phyloP scores from a whole-genome alignment of 805 yeast genomes.

The Saccharomycopsis guyanensis region DNA sequence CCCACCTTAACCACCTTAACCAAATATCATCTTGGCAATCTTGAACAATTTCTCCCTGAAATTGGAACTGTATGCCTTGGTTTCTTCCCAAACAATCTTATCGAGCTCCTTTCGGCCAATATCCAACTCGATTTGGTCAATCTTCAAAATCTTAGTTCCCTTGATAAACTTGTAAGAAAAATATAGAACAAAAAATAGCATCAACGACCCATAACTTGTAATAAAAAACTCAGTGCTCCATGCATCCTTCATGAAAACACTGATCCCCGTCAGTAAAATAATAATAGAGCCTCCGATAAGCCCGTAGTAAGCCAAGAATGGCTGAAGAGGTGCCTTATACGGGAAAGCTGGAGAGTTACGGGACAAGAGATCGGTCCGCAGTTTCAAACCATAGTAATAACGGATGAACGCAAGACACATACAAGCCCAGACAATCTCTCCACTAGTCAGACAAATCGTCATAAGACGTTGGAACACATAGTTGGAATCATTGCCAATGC shows the following conservation, averaged over 20 bases:
- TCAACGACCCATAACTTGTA: conserved; percentile 55
- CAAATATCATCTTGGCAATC: conserved; percentile 5
- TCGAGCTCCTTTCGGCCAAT: conserved; percentile 82
- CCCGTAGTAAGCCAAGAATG: conserved; percentile 59
- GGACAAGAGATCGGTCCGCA: conserved; percentile 47
- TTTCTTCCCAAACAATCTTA: conserved; percentile 74
- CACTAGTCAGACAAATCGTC: conserved; percentile 53
- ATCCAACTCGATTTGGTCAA: conserved; percentile 74
- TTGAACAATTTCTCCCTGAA: conserved; percentile 25
- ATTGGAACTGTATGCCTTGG: conserved; percentile 33
- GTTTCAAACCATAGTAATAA: conserved; percentile 45
- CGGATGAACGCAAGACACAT: conserved; percentile 51
- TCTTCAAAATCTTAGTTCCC: conserved; percentile 56
- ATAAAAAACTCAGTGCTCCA: conserved; percentile 61
- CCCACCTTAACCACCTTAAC: too few relatives aligned
- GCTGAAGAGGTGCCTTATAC: conserved; percentile 62
- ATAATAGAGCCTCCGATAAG: conserved; percentile 44
- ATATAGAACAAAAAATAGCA: conserved; percentile 45
- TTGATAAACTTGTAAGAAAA: conserved; percentile 48
- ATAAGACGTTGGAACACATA: conserved; percentile 49
- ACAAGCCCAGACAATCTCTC: conserved; percentile 61
- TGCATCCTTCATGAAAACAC: conserved; percentile 45
- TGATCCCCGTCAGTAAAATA: conserved; percentile 52
- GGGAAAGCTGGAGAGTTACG: conserved; percentile 48
- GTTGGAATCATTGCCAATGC: conserved; percentile 45